Percentiles rank a stretch among this genome's conserved stretches.
Conservation (phyloP, 1,284 basidiomycete species). For the Stereum hirsutum region DNA sequence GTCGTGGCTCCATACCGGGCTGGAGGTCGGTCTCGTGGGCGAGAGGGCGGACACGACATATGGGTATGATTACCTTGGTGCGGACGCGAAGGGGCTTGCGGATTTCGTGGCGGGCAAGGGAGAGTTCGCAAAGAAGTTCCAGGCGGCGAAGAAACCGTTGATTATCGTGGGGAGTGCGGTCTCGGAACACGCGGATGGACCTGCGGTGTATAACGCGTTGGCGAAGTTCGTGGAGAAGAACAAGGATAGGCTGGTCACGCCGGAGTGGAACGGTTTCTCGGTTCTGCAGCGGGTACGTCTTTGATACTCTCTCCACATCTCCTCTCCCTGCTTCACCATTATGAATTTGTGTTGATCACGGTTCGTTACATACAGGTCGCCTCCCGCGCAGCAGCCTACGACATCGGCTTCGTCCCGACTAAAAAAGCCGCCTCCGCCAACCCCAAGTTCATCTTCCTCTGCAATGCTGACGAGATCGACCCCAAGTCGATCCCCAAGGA, state of each 20-base stretch:
- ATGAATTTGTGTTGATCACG: slow-evolving; percentile 3
- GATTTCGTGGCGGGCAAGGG: slow-evolving; percentile 76
- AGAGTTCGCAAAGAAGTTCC: slow-evolving; percentile 82
- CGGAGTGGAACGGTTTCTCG: slow-evolving; percentile 95
- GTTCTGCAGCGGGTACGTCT: slow-evolving; percentile 79
- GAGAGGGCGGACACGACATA: slow-evolving; percentile 91
- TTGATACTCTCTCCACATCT: neutral
- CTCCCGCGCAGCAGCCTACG: slow-evolving; percentile 93
- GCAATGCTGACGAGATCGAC: slow-evolving; percentile 94
- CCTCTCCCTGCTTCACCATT: slow-evolving; percentile 1
- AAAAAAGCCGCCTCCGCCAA: slow-evolving; percentile 65
- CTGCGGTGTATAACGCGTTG: slow-evolving; percentile 72
- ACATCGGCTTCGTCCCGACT: slow-evolving; percentile 88
- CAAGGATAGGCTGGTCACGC: slow-evolving; percentile 69
- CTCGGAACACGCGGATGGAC: slow-evolving; percentile 81
- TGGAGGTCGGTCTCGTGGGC: slow-evolving; percentile 88
- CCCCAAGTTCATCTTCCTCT: slow-evolving; percentile 95
- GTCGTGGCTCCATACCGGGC: slow-evolving; percentile 80
- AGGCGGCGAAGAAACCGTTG: slow-evolving; percentile 86
- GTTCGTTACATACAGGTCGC: slow-evolving; percentile 39
- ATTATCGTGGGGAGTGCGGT: slow-evolving; percentile 91
- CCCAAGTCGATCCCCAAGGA: slow-evolving; percentile 87
- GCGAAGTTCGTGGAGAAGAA: slow-evolving; percentile 78
- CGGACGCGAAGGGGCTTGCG: slow-evolving; percentile 70
- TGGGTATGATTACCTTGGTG: slow-evolving; percentile 88